Evolutionary conservation across 768 basidiomycete genomes (phyloP).

Genomic region (Pholiota microspora): DNA sequence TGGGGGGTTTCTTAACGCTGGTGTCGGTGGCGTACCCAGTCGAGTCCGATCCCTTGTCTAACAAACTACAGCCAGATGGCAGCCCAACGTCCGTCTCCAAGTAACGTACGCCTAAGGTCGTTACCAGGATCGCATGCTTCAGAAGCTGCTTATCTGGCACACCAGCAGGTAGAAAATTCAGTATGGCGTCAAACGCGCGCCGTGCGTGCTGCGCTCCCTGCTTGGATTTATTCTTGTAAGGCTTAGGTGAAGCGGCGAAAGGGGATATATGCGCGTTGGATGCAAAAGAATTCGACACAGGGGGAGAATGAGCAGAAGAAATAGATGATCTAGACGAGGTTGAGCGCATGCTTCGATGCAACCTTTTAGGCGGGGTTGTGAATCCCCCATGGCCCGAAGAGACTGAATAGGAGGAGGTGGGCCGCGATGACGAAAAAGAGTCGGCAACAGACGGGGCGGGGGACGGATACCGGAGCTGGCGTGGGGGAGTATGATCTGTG

Average conservation of each 20-base stretch:
- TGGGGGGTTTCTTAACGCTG: neutral
- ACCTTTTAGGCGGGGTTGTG: neutral
- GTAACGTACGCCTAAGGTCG: constrained; percentile 37
- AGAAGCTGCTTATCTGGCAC: constrained; percentile 40
- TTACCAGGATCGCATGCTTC: constrained; percentile 43
- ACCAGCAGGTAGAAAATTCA: constrained; percentile 40
- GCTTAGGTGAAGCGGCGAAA: neutral
- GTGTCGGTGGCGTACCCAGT: no score
- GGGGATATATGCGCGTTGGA: neutral
- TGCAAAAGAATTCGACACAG: no score
- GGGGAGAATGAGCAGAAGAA: no score
- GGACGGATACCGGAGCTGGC: constrained; percentile 10
- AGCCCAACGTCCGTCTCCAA: constrained; percentile 18
- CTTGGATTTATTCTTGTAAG: neutral
- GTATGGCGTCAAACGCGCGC: constrained; percentile 38
- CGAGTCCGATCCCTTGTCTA: no score
- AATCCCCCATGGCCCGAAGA: no score
- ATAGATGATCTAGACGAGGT: no score
- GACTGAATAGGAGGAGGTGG: neutral
- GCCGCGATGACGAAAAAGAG: neutral
- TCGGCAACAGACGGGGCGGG: constrained; percentile 15
- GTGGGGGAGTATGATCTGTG: no score
- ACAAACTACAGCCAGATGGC: no score
- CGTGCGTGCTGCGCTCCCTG: neutral
- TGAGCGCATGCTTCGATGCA: neutral